A percentile compares a stretch with the other conserved stretches of the same genome.
Evolutionary conservation across 306 rosid genomes (phyloP).

Genomic region (Medicago truncatula): DNA sequence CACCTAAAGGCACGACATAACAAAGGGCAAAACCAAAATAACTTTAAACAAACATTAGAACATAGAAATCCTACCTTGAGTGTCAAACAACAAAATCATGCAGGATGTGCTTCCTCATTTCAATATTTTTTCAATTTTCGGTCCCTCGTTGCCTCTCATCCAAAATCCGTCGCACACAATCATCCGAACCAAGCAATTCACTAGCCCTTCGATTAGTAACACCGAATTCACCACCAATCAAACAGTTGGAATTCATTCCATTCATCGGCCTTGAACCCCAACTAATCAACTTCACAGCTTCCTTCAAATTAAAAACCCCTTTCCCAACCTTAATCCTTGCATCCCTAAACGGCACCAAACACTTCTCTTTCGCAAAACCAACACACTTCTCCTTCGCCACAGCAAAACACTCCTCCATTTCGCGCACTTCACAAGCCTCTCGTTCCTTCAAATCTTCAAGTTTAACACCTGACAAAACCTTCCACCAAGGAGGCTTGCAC

Average conservation of each 20-base stretch:
- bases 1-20: neutral
- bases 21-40: neutral
- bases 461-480: slow-evolving; percentile 48
- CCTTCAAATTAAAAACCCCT: slow-evolving; percentile 46
- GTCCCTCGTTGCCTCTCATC: slow-evolving; percentile 35
- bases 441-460: slow-evolving; percentile 59
- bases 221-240: slow-evolving; percentile 37
- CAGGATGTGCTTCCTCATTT: slow-evolving; percentile 18
- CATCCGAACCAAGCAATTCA: slow-evolving; percentile 51
- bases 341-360: slow-evolving; percentile 64
- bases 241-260: slow-evolving; percentile 15
- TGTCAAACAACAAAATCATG: slow-evolving; percentile 3
- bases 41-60: neutral
- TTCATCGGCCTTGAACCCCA: slow-evolving; percentile 49
- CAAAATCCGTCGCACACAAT: slow-evolving; percentile 43
- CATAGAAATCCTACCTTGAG: slow-evolving; percentile 35
- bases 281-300: slow-evolving; percentile 50
- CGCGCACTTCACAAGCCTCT: slow-evolving; percentile 66
- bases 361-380: slow-evolving; percentile 66
- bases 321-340: slow-evolving; percentile 59
- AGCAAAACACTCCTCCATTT: slow-evolving; percentile 41
- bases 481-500: slow-evolving; percentile 87
- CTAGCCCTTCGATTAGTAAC: slow-evolving; percentile 57
- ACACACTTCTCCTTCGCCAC: slow-evolving; percentile 53
- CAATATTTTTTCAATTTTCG: slow-evolving; percentile 1